Base-by-base conservation (phyloP, 805 yeast genomes). In the Sugiyamaella valdiviana region DNA sequence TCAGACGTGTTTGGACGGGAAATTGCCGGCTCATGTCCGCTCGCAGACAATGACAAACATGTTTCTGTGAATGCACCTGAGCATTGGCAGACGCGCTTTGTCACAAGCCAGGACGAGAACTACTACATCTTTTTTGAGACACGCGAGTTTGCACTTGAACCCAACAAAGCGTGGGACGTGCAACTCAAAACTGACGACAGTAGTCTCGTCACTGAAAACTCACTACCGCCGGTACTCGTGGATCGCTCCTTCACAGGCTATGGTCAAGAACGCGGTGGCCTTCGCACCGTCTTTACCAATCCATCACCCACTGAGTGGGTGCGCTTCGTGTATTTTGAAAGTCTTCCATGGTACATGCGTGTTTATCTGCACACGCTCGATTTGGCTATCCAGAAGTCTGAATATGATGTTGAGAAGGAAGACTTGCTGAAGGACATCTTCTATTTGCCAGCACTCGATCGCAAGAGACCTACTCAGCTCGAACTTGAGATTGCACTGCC, bases 321-420 rank as follows among this genome's bases (percentile, higher is more conserved):
- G 2, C 64, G 65, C 1, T 70, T 90, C 41, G 66, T 79, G 0
- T 85, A 85, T 57, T 82, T 80, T 56, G 97, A 93, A 63, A 74
- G 88, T 0, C 70, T 89, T 23, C 99, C 99, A 0, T 93, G 98
- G 98, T 93, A 79, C 63, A 82, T 89, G 80, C 77, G 91, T 56
- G 66, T 87, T 2, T 93, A 85, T 60, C 66, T 93, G 39, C 89
- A 87, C 56, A 80, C 95, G 0, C 65, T 89, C 48, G 62, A 69
- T 2, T 57, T 78, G 2, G 45, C 63, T 48, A 32, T 59, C 50
- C 22, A 22, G 9, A 12, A n/a, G 43, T 17, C 19, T 2, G 39
- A 15, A 12, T 32, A 29, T 36, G 19, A n/a, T 3, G 24, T 2
- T 53, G 58, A 6, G 9, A 69, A 71, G 36, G 71, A 26, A 10